Base-by-base conservation (phyloP, 495 filamentous ascomycete genomes). In the Cladorrhinum samala region DNA sequence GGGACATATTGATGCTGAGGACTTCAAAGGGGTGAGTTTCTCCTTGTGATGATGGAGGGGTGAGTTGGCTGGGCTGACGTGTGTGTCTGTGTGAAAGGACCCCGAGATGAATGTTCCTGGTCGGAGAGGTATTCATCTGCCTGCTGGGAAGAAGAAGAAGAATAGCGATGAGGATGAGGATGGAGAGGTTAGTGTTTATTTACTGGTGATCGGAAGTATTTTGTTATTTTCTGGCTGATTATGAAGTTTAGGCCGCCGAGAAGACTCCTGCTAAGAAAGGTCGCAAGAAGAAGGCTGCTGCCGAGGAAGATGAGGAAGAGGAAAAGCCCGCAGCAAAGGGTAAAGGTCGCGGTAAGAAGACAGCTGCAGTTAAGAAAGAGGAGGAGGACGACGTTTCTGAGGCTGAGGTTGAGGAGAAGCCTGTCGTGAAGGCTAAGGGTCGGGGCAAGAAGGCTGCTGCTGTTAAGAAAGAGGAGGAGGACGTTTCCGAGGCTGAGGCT, bases 1-100 rank as follows among this genome's bases (percentile, higher is more conserved):
- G 55, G 88, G 87, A 8, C 85, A 91, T 58, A 82, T 94, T 50
- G 81, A 82, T 54, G 78, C 87, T 48, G 83, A 84, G 30, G 89
- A 90, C 46, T 93, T 88, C 84, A 83, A 78, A 4, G 86, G 87
- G 0, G 88, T 92, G 75, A 72, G 84, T 65, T 45, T 16, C 43
- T 52, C 17, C 25, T 40, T 46, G 3, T 30, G 23, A 21, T 17
- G 16, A n/a, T 38, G 25, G 25, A 9, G 18, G 18, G 16, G 37
- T 39, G 39, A 38, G 48, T 19, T 53, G 13, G 61, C 58, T 68
- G 38, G 42, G 41, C 23, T 21, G 25, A 19, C 25, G 17, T 45
- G 24, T 27, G 57, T 43, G 43, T 21, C 13, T 11, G 43, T 25
- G 20, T 8, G 25, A 9, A 43, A 89, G 85, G 86, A 91, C 56